Percentiles rank a stretch among this genome's conserved stretches.
phyloP scores from a whole-genome alignment of 2,329 filamentous ascomycete species.

The Colletotrichum cordylinicola region DNA sequence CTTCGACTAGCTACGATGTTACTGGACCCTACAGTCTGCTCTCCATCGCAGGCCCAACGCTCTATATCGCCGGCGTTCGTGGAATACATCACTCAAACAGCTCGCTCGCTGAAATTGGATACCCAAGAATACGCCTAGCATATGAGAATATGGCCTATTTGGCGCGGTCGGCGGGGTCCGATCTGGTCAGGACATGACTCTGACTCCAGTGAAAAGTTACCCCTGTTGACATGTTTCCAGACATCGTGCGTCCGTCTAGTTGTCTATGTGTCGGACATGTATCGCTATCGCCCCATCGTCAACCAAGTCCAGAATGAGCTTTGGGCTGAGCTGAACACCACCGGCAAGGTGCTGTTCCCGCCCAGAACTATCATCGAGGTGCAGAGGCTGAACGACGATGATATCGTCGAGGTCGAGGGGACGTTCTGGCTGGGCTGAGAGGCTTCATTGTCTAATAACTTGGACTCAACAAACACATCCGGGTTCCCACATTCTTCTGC shows the following conservation, averaged over 20 bases:
- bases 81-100: constrained; percentile 35
- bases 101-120: constrained; percentile 32
- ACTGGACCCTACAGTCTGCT: constrained; percentile 35
- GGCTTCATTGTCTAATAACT: background rate
- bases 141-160: constrained; percentile 36
- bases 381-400: constrained; percentile 35
- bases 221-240: background rate
- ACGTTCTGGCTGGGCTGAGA: constrained; percentile 23
- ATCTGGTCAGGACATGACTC: background rate
- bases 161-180: constrained; percentile 29
- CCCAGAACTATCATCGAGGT: constrained; percentile 37
- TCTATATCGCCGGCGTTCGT: constrained; percentile 38
- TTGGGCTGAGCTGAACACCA: constrained; percentile 32
- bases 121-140: constrained; percentile 33
- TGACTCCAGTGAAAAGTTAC: background rate
- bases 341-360: constrained; percentile 25
- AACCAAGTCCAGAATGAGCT: constrained; percentile 35
- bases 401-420: constrained; percentile 37
- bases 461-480: background rate
- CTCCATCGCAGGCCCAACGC: constrained; percentile 30
- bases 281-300: constrained; percentile 34
- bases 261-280: constrained; percentile 39
- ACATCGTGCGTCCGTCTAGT: constrained; percentile 24
- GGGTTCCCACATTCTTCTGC: background rate
- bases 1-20: constrained; percentile 28